Conservation (phyloP, 371 early-diverging fungal genomes). For the Mucor lusitanicus region DNA sequence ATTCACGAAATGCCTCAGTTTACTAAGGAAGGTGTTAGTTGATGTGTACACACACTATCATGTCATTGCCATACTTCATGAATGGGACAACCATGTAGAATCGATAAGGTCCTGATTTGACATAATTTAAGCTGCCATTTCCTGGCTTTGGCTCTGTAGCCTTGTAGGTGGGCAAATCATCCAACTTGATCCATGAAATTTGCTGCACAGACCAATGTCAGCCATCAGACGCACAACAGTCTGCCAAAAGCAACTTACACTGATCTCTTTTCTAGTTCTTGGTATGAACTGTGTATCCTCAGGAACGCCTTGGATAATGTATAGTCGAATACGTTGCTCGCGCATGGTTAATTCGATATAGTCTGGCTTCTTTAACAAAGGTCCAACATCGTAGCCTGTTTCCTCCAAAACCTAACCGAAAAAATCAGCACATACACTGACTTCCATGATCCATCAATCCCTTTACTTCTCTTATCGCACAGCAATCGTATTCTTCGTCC, state of each 20-base stretch:
- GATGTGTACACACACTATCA: not conserved
- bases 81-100: constrained; percentile 74
- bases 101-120: constrained; percentile 35
- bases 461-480: constrained; percentile 91
- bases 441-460: not conserved
- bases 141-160: constrained; percentile 20
- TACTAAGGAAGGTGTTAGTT: constrained; percentile 4
- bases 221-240: not conserved
- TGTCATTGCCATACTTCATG: constrained; percentile 46
- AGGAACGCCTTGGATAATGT: constrained; percentile 88
- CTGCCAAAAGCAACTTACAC: constrained; percentile 49
- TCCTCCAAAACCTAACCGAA: constrained; percentile 85
- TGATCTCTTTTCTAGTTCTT: constrained; percentile 96
- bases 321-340: constrained; percentile 91
- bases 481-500: constrained; percentile 88
- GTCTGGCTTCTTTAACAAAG: constrained; percentile 72
- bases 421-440: not conserved
- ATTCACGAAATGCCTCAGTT: constrained; percentile 33
- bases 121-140: constrained; percentile 24
- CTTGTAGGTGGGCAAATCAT: constrained; percentile 51
- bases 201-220: constrained; percentile 23
- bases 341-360: constrained; percentile 82
- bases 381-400: constrained; percentile 92
- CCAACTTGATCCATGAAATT: constrained; percentile 51
- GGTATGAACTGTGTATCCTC: constrained; percentile 86